These are phyloP conservation scores for Tuber brumale DNA, from an alignment of 495 filamentous ascomycete genomes.

Conservation along the genomic window DNA sequence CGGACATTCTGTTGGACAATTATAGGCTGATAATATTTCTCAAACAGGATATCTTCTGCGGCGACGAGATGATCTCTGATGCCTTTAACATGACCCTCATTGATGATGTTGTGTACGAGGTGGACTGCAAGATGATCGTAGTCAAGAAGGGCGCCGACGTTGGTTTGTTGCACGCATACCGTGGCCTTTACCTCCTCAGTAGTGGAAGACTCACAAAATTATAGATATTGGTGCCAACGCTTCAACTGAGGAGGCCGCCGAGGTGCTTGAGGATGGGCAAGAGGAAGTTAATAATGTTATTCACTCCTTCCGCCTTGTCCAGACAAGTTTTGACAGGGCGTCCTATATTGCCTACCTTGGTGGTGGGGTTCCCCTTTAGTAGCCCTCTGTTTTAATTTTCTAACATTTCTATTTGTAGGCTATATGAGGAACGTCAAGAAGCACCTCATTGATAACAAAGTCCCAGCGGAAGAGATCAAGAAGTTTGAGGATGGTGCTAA, in stretches of 20 bases:
- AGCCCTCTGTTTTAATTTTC: slow-evolving; percentile 4
- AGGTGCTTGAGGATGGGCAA: slow-evolving; percentile 63
- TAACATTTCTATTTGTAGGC: slow-evolving; percentile 46
- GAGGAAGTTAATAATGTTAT: slow-evolving; percentile 89
- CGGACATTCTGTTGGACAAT: neutral
- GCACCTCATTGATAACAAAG: slow-evolving; percentile 56
- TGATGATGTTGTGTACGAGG: slow-evolving; percentile 74
- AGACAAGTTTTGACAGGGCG: slow-evolving; percentile 69
- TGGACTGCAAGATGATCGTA: slow-evolving; percentile 81
- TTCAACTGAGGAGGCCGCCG: slow-evolving; percentile 74
- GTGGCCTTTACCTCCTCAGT: neutral
- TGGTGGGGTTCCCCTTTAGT: slow-evolving; percentile 48
- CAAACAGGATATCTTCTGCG: slow-evolving; percentile 76
- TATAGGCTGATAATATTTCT: slow-evolving; percentile 7
- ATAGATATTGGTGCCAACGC: slow-evolving; percentile 91
- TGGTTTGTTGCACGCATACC: slow-evolving; percentile 49
- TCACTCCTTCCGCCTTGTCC: slow-evolving; percentile 80
- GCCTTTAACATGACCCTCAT: slow-evolving; percentile 72
- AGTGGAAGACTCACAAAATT: slow-evolving; percentile 7
- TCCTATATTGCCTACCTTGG: no score
- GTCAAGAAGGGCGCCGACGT: slow-evolving; percentile 59
- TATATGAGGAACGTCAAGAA: slow-evolving; percentile 87
- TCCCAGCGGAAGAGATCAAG: slow-evolving; percentile 58
- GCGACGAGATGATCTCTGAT: slow-evolving; percentile 93
- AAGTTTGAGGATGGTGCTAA: slow-evolving; percentile 69